Conservation (phyloP, 192 early-diverging fungal genomes). For the Gigaspora rosea region DNA sequence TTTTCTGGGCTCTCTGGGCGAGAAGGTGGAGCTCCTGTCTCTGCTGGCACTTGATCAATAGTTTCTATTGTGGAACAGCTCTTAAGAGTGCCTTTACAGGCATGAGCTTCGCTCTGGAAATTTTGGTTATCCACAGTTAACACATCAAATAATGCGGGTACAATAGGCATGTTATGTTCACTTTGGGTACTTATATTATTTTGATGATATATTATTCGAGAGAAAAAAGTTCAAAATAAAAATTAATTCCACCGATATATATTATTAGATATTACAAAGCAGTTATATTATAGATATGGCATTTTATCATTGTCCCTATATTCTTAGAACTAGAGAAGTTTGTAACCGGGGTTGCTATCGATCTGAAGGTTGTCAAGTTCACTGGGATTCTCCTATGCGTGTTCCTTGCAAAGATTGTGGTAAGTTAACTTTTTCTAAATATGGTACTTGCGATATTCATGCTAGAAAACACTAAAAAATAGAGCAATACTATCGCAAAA, state of each 20-base stretch:
- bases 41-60: neutral
- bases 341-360: neutral
- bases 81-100: too few species aligned
- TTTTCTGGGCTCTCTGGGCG: neutral
- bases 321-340: neutral
- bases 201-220: neutral
- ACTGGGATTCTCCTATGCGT: neutral
- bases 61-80: too few species aligned
- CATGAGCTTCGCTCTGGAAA: too few species aligned
- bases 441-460: neutral
- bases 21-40: neutral
- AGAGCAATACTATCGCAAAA: neutral
- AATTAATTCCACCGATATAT: too few species aligned
- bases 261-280: too few species aligned
- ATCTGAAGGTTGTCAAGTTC: neutral
- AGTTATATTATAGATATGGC: neutral
- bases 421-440: neutral
- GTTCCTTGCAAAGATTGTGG: slow-evolving; percentile 3
- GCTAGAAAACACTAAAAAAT: neutral
- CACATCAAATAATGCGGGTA: too few species aligned
- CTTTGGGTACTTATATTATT: neutral
- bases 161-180: too few species aligned
- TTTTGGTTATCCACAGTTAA: neutral
- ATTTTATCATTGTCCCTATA: neutral
- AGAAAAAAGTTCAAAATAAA: neutral